Evolutionary conservation across 768 basidiomycete species (phyloP), one percentile per base, ranked within the genome.

Genomic region (Trametopsis cervina): DNA sequence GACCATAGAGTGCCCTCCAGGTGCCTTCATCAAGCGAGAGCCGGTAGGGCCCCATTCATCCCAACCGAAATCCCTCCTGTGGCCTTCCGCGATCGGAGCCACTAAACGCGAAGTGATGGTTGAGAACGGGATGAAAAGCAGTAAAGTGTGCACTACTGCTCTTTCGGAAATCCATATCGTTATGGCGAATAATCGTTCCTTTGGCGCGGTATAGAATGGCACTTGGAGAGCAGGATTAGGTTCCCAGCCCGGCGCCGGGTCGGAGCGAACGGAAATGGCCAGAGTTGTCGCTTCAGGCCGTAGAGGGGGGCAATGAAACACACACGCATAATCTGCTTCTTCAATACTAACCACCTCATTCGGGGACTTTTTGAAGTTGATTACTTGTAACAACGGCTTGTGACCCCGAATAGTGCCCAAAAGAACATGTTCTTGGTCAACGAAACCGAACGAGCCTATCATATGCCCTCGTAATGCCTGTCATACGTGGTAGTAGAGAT

Each of bases 161-260:
- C 51, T 59, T 10, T 64, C 56, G 37, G 60, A 52, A 23, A 76
- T 50, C 66, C 66, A 69, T 11, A 78, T 56, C 10, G 73, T 73
- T 47, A 77, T 63, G 17, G 76, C 69, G 52, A 73, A 74, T 36
- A 81, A 49, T 46, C 75, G 69, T 29, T 74, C 63, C 10, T 65
- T 50, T 27, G 59, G 56, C 21, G 73, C 69, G 12, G 65, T 62
- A 37, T 67, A 66, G 61, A 81, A 83, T 1, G 80, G 79, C n/a
- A 69, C 67, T 27, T 54, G 51, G 13, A 60, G 54, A 12, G 62
- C 57, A 18, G 58, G 41, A 46, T 63, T 56, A 35, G 72, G 72
- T 17, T 52, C 53, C 71, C 74, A 79, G 27, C 56, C 55, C 4
- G 76, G 71, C n/a, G 73, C 63, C 21, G 80, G 78, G 57, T 81